Conservation (phyloP, 225 moss, liverwort and hornwort species). For the Climacium dendroides region DNA sequence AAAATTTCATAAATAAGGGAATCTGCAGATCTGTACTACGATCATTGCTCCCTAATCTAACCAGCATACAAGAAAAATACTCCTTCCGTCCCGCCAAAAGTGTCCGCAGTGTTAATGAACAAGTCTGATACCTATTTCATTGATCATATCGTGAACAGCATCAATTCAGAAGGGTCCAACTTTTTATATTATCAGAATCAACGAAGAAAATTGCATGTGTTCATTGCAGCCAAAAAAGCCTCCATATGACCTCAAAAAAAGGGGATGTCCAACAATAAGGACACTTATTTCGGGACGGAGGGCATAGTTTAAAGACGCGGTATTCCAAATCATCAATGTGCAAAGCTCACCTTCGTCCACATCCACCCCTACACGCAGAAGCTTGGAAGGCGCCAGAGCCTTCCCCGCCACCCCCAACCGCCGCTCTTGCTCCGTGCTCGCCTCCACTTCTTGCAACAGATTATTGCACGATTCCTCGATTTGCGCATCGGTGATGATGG, state of each 20-base stretch:
- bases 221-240: too few species aligned
- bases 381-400: constrained; percentile 16
- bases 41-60: background rate
- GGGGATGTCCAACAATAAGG: background rate
- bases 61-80: background rate
- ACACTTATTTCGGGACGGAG: background rate
- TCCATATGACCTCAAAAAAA: background rate
- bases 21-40: background rate
- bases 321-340: background rate
- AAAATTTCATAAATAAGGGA: background rate
- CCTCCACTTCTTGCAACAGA: background rate
- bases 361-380: constrained; percentile 84
- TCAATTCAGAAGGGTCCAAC: background rate
- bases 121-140: background rate
- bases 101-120: background rate
- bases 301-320: background rate
- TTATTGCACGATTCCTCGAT: background rate
- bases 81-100: background rate
- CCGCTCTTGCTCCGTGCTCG: constrained; percentile 8
- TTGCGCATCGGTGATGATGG: constrained; percentile 6
- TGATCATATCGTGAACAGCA: background rate
- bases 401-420: constrained; percentile 31
- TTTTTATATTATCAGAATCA: background rate
- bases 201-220: background rate
- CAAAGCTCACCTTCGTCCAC: constrained; percentile 72